phyloP scores from a whole-genome alignment of 2,329 filamentous ascomycete species.

The Apiospora koreana region DNA sequence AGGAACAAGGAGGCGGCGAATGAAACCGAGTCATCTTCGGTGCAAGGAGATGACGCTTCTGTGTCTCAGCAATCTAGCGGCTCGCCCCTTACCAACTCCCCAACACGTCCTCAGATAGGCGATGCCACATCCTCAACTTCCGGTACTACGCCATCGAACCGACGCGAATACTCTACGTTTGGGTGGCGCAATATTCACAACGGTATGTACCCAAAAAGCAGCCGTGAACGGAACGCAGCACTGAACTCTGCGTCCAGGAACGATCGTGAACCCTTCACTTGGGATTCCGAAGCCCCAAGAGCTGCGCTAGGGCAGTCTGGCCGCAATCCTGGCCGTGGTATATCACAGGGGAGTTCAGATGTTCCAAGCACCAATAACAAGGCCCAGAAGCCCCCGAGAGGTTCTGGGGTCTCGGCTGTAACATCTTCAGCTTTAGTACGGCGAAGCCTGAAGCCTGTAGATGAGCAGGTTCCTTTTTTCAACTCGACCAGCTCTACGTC shows the following conservation, averaged over 20 bases:
- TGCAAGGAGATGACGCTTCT: neutral
- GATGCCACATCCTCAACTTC: neutral
- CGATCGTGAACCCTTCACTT: neutral
- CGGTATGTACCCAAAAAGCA: neutral
- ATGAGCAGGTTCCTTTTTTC: neutral
- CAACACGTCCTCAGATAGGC: constrained; percentile 2
- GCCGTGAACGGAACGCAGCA: neutral
- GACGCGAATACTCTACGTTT: constrained; percentile 22
- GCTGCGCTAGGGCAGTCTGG: neutral
- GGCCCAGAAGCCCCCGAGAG: neutral
- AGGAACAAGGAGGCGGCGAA: neutral
- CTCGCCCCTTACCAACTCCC: neutral
- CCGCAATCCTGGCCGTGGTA: neutral
- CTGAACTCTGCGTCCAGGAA: neutral
- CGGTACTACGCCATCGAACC: constrained; percentile 24
- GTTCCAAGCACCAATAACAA: neutral
- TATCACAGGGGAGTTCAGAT: neutral
- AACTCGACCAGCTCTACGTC: neutral
- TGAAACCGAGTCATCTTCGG: neutral
- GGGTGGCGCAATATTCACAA: neutral
- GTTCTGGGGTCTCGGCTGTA: neutral
- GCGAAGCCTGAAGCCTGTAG: neutral
- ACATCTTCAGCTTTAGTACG: neutral
- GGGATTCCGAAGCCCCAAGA: neutral
- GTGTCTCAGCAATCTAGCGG: neutral